Conservation (phyloP, 306 rosid genomes). For the Prinsepia uniflora region DNA sequence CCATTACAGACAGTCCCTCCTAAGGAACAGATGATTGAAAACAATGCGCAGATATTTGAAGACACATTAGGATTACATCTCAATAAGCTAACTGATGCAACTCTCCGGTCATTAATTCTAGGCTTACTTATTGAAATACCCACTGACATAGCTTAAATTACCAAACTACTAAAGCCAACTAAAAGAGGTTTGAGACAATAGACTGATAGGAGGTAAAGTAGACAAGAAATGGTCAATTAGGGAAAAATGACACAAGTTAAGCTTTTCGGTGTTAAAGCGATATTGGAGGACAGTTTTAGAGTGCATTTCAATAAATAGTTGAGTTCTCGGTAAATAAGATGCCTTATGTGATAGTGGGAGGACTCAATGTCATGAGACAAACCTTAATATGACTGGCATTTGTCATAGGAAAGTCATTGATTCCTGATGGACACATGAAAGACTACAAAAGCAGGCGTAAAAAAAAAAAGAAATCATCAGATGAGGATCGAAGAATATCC, state of each 20-base stretch:
- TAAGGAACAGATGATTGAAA: slow-evolving; percentile 35
- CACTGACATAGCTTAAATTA: no score
- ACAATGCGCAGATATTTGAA: slow-evolving; percentile 17
- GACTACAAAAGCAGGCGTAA: slow-evolving; percentile 50
- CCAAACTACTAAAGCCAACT: no score
- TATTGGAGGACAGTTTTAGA: no score
- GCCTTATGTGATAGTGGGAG: neutral
- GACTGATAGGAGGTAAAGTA: no score
- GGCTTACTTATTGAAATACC: no score
- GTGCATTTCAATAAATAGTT: neutral
- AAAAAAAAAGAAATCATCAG: slow-evolving; percentile 12
- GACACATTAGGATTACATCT: slow-evolving; percentile 17
- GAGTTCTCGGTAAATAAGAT: neutral
- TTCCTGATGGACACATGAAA: slow-evolving; percentile 98
- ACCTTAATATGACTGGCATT: slow-evolving; percentile 83
- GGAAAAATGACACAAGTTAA: no score
- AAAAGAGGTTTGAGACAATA: no score
- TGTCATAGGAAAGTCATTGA: slow-evolving; percentile 88
- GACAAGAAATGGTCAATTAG: no score
- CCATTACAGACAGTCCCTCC: slow-evolving; percentile 80
- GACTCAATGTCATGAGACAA: neutral
- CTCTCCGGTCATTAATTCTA: neutral
- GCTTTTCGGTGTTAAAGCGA: no score
- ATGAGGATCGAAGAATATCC: neutral
- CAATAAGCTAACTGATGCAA: neutral